Percentiles rank a stretch among this genome's conserved stretches.
phyloP scores from a whole-genome alignment of 805 yeast species.

The Blastobotrys robertii region DNA sequence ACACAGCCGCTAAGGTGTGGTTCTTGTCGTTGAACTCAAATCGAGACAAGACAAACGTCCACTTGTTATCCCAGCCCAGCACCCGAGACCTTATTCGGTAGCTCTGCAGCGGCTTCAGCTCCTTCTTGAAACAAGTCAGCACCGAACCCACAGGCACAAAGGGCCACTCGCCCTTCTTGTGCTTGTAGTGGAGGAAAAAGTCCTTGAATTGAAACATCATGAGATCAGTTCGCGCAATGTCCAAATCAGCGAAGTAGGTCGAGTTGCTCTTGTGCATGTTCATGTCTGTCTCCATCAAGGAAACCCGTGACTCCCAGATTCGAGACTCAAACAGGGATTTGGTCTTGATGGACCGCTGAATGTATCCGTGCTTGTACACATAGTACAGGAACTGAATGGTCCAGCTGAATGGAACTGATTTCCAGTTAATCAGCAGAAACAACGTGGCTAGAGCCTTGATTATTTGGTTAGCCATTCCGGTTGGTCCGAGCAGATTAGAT shows the following conservation, averaged over 20 bases:
- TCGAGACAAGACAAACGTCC: slow-evolving; percentile 64
- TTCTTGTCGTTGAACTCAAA: slow-evolving; percentile 37
- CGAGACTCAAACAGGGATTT: slow-evolving; percentile 34
- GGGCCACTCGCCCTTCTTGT: slow-evolving; percentile 34
- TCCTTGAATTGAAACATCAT: slow-evolving; percentile 49
- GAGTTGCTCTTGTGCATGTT: slow-evolving; percentile 83
- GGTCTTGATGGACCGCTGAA: slow-evolving; percentile 20
- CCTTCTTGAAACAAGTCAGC: slow-evolving; percentile 56
- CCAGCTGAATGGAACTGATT: slow-evolving; percentile 61
- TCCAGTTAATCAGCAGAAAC: slow-evolving; percentile 38
- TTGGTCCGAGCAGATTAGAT: too few species aligned
- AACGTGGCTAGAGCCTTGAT: slow-evolving; percentile 11
- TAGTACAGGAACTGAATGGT: slow-evolving; percentile 49
- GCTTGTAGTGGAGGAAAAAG: slow-evolving; percentile 39
- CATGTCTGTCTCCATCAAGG: slow-evolving; percentile 75
- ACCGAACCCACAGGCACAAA: slow-evolving; percentile 74
- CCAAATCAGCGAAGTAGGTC: slow-evolving; percentile 75
- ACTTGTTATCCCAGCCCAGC: slow-evolving; percentile 78
- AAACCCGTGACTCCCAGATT: slow-evolving; percentile 44
- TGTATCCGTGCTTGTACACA: slow-evolving; percentile 34
- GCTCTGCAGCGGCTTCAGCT: slow-evolving; percentile 55
- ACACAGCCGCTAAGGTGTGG: slow-evolving; percentile 42
- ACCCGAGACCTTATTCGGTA: slow-evolving; percentile 51
- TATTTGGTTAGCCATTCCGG: too few species aligned
- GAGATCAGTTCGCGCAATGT: slow-evolving; percentile 61